phyloP scores from a whole-genome alignment of 2,329 filamentous ascomycete genomes.

The Cercospora brassicicola region DNA sequence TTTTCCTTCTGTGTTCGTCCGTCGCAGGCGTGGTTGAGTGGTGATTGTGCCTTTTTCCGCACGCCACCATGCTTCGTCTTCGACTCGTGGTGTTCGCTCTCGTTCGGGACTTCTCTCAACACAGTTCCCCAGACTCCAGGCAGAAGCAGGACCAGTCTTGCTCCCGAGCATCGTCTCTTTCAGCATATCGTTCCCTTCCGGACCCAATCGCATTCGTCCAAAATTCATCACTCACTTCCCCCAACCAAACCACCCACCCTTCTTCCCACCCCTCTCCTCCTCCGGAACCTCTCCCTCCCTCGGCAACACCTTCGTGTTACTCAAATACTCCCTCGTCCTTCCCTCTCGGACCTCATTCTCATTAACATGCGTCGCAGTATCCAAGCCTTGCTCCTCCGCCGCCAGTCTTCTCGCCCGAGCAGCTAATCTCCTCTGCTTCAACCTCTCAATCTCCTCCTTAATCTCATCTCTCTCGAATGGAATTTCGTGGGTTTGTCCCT shows the following conservation, averaged over 20 bases:
- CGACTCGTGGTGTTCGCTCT: background rate
- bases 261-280: constrained; percentile 8
- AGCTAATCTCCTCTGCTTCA: constrained; percentile 56
- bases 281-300: background rate
- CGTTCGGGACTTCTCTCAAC: background rate
- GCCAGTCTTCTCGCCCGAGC: constrained; percentile 52
- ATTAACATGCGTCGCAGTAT: constrained; percentile 4
- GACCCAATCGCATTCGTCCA: background rate
- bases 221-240: constrained; percentile 9
- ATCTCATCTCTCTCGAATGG: constrained; percentile 81
- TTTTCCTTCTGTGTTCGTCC: background rate
- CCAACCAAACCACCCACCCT: constrained; percentile 18
- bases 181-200: background rate
- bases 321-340: constrained; percentile 15
- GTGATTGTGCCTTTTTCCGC: background rate
- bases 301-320: constrained; percentile 5
- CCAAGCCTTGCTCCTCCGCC: constrained; percentile 30
- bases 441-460: constrained; percentile 71
- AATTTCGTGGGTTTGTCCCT: constrained; percentile 72
- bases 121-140: background rate
- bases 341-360: constrained; percentile 10
- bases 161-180: background rate
- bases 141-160: background rate
- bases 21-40: background rate
- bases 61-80: background rate